Conservation (phyloP, 1,284 basidiomycete species). For the Rhizoctonia solani region DNA sequence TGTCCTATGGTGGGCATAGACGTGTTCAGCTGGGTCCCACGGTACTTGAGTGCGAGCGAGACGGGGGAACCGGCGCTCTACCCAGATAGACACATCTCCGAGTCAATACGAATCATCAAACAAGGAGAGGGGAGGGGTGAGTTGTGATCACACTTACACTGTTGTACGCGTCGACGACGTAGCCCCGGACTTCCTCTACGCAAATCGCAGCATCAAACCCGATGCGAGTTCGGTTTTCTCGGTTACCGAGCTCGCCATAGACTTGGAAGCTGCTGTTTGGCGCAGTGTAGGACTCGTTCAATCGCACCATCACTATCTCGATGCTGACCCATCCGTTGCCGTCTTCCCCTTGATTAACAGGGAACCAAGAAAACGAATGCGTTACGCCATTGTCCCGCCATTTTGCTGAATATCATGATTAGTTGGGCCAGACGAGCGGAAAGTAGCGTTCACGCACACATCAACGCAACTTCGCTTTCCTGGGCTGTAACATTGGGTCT, state of each 20-base stretch:
- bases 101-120: background rate
- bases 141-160: background rate
- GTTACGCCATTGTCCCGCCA: constrained; percentile 34
- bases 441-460: constrained; percentile 1
- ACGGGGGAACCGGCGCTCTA: constrained; percentile 31
- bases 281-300: constrained; percentile 31
- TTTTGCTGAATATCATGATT: constrained; percentile 25
- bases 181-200: constrained; percentile 15
- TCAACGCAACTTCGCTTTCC: constrained; percentile 11
- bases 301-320: constrained; percentile 26
- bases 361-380: constrained; percentile 21
- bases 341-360: constrained; percentile 23
- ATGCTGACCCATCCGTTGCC: constrained; percentile 28
- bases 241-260: constrained; percentile 20
- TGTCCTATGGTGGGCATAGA: background rate
- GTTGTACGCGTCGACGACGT: constrained; percentile 28
- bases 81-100: background rate
- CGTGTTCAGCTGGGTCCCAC: constrained; percentile 19
- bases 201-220: constrained; percentile 35
- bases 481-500: constrained; percentile 10
- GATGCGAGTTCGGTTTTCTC: constrained; percentile 18
- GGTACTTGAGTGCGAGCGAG: constrained; percentile 11
- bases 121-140: too few relatives aligned
- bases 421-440: background rate
- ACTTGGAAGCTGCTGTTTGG: constrained; percentile 27